Evolutionary conservation across 495 filamentous ascomycete genomes (phyloP).

Genomic region (Penicillium canariense): DNA sequence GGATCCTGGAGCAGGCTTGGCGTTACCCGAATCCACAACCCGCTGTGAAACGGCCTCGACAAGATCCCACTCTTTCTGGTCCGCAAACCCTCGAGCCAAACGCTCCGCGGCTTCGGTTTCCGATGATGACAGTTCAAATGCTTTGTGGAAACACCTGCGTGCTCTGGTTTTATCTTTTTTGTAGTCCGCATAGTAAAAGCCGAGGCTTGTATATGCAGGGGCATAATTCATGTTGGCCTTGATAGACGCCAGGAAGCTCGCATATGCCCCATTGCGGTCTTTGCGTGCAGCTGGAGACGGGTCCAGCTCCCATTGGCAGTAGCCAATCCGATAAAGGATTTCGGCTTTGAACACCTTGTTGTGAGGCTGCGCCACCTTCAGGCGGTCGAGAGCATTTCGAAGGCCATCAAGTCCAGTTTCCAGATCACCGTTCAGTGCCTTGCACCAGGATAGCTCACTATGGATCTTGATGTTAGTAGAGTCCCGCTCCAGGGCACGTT

Average conservation of each 20-base stretch:
- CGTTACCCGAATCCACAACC: constrained; percentile 88
- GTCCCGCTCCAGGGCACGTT: constrained; percentile 68
- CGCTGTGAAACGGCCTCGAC: constrained; percentile 90
- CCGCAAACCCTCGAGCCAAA: constrained; percentile 79
- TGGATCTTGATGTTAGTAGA: constrained; percentile 69
- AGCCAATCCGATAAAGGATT: constrained; percentile 82
- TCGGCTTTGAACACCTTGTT: constrained; percentile 75
- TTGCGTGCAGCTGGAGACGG: constrained; percentile 67
- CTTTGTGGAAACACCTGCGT: constrained; percentile 91
- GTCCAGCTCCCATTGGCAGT: constrained; percentile 83
- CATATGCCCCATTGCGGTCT: constrained; percentile 74
- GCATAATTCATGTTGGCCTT: constrained; percentile 88
- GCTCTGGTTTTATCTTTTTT: constrained; percentile 80
- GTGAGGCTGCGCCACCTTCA: constrained; percentile 52
- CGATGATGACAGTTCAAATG: constrained; percentile 85
- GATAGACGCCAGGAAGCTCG: constrained; percentile 77
- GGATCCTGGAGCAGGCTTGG: constrained; percentile 82
- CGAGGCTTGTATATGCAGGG: constrained; percentile 88
- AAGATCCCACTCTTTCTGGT: constrained; percentile 91
- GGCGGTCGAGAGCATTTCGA: constrained; percentile 60
- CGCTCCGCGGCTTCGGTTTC: constrained; percentile 88
- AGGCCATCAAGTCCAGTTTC: constrained; percentile 61
- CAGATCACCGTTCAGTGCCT: constrained; percentile 76
- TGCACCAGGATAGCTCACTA: constrained; percentile 86
- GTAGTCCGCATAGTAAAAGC: constrained; percentile 94